Percentiles rank a stretch among this genome's conserved stretches.
Conservation (phyloP, 1,284 basidiomycete species). For the Boletus calvinii region DNA sequence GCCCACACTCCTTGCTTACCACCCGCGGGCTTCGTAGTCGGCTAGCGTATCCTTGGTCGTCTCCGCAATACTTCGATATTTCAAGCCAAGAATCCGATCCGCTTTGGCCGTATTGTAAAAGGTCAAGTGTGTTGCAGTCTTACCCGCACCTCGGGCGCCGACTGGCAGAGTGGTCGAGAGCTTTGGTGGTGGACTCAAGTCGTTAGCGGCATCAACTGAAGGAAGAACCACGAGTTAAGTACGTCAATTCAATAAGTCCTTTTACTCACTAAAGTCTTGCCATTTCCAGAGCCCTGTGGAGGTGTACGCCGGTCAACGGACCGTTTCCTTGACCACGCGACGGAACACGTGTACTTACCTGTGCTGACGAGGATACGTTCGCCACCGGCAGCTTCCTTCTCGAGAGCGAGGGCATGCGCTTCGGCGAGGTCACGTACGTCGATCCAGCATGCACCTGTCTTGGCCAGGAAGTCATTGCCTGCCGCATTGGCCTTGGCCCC, state of each 20-base stretch:
- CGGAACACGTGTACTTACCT: conserved; percentile 27
- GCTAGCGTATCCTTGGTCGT: conserved; percentile 42
- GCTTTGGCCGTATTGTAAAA: conserved; percentile 40
- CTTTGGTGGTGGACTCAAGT: conserved; percentile 23
- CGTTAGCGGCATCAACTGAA: conserved; percentile 33
- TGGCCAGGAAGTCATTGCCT: conserved; percentile 31
- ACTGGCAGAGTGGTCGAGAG: conserved; percentile 22
- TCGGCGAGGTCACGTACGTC: conserved; percentile 49
- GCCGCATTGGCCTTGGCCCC: conserved; percentile 15
- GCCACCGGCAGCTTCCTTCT: conserved; percentile 54
- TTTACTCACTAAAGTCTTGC: conserved; percentile 32
- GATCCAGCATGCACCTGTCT: conserved; percentile 38
- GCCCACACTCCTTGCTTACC: conserved; percentile 21
- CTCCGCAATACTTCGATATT: conserved; percentile 45
- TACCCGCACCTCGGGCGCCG: conserved; percentile 36
- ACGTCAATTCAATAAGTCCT: neutral
- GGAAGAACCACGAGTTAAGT: neutral
- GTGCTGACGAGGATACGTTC: conserved; percentile 54
- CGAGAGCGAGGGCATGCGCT: conserved; percentile 56
- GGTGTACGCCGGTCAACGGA: neutral
- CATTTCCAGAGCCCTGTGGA: conserved; percentile 28
- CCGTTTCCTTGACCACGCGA: neutral
- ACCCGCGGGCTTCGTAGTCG: conserved; percentile 40
- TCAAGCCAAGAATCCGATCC: conserved; percentile 44
- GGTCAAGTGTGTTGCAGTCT: conserved; percentile 36